Evolutionary conservation across 148 eudicot genomes (phyloP).

Genomic region (Drosera capensis): DNA sequence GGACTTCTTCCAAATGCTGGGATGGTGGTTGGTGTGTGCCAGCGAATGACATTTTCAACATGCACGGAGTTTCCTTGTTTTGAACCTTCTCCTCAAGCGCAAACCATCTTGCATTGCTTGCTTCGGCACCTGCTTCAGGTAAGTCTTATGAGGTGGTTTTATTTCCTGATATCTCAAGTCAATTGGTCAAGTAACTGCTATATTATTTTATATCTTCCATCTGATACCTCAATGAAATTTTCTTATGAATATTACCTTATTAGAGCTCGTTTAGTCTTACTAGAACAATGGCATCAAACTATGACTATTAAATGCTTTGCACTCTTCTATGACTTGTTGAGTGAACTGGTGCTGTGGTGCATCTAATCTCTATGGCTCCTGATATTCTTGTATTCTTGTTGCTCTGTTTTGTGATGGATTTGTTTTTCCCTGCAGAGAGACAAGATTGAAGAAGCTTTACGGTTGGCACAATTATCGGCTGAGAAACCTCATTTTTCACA

Average conservation of each 20-base stretch:
- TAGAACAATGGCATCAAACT: too few relatives aligned
- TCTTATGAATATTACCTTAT: too few relatives aligned
- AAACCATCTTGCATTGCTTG: constrained; percentile 91
- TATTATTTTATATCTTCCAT: too few relatives aligned
- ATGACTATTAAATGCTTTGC: too few relatives aligned
- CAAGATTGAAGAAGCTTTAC: constrained; percentile 86
- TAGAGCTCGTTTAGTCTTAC: too few relatives aligned
- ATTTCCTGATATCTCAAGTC: background rate
- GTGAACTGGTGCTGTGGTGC: too few relatives aligned
- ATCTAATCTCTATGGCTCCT: constrained; percentile 1
- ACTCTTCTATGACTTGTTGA: too few relatives aligned
- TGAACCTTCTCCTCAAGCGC: constrained; percentile 97
- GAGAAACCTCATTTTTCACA: constrained; percentile 96
- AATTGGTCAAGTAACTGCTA: too few relatives aligned
- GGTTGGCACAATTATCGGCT: constrained; percentile 74
- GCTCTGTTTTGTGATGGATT: background rate
- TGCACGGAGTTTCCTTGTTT: constrained; percentile 98
- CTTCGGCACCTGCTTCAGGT: constrained; percentile 99
- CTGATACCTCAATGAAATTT: too few relatives aligned
- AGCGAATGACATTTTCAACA: constrained; percentile 92
- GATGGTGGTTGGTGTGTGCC: constrained; percentile 89
- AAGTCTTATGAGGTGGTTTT: constrained; percentile 7
- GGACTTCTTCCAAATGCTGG: constrained; percentile 98
- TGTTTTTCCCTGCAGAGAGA: constrained; percentile 46
- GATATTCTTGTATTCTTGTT: background rate